phyloP scores from a whole-genome alignment of 106 monocot genomes.

The Acanthochlamys bracteata region DNA sequence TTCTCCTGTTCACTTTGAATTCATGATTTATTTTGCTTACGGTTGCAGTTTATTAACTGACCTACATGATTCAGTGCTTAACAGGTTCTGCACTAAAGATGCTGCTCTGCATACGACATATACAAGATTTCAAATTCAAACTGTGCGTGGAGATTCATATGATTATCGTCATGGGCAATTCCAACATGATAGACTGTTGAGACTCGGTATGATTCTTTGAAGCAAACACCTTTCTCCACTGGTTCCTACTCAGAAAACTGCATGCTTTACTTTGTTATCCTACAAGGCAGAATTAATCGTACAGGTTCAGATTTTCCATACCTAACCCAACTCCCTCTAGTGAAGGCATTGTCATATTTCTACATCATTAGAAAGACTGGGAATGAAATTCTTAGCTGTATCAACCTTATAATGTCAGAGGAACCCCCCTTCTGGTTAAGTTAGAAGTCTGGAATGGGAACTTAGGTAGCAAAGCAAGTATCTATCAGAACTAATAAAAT shows the following conservation, averaged over 20 bases:
- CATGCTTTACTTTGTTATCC: background rate
- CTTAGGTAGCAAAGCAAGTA: background rate
- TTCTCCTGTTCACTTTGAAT: no score
- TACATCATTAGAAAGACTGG: background rate
- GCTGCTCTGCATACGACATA: no score
- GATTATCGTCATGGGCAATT: no score
- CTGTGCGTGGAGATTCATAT: no score
- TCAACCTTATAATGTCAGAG: no score
- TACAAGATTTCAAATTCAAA: no score
- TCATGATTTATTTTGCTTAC: no score
- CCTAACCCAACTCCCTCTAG: background rate
- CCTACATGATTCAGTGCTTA: no score
- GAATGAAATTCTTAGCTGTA: background rate
- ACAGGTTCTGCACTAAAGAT: no score
- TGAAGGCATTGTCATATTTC: background rate
- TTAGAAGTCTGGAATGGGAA: background rate
- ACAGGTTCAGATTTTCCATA: background rate
- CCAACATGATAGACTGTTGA: background rate
- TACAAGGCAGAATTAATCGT: background rate
- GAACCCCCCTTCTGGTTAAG: background rate
- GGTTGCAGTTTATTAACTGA: no score
- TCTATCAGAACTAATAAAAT: background rate
- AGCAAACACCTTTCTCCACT: background rate
- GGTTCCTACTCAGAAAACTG: background rate
- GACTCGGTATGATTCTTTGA: background rate